Evolutionary conservation across 75 land plant species (phyloP), one percentile per base, ranked within the genome.

Genomic region (Pinus albicaulis): DNA sequence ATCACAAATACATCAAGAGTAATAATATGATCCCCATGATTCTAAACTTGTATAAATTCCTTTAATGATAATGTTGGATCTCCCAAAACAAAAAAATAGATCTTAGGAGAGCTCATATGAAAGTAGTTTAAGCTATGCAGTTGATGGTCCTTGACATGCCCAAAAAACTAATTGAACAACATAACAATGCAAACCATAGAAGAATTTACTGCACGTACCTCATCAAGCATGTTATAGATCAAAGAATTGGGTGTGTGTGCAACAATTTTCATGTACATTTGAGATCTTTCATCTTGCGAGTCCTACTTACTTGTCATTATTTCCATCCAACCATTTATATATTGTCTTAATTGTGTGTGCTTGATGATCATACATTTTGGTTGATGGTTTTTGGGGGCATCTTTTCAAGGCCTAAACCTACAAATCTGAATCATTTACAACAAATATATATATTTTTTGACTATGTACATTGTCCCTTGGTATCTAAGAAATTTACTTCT

Each of bases 101-200:
- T 28, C 28, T 28, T 28, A 28, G 28, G 28, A 28, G n/a, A n/a
- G n/a, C 97, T 94, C 59, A 72, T 82, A 74, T 94, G 97, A 24
- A 89, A 83, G 74, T 84, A 94, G 76, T 94, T 94, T 74, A 94
- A 76, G 81, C 98, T 98, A 77, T 98, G 99, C 79, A 98, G 89
- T 86, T 98, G 98, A 77, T 98, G 99, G 82, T 98, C 99, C 83
- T 98, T 98, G 22, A 98, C 93, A 82, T 98, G 99, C 99, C 98
- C 95, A 28, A 98, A 98, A 79, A 98, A 98, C 99, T 98, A 98
- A 70, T 98, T 98, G 74, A 91, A 94, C 41, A 98, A 76, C 99
- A 98, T 98, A 24, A 98, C 99, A 79, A 98, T 86, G 76, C 94
- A 98, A 64, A 98, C 92, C 98, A 94, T 98, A 0, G 98, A 95